Evolutionary conservation across 192 early-diverging fungal genomes (phyloP).

Genomic region (Polychytrium aggregatum): DNA sequence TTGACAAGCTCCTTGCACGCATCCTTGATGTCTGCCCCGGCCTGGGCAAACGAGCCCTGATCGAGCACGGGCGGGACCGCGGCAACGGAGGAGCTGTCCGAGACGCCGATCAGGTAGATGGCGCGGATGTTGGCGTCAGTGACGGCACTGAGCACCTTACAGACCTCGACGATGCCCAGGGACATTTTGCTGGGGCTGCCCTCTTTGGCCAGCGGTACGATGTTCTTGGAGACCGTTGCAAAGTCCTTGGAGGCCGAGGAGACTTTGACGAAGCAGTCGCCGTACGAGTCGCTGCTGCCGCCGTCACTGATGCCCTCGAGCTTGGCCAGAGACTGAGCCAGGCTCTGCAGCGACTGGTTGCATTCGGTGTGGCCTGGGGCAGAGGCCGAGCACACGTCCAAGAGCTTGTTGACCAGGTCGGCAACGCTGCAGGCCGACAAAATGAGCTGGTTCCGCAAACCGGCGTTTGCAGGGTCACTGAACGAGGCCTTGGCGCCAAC

Average conservation of each 20-base stretch:
- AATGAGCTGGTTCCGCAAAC: constrained; percentile 18
- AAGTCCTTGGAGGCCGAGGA: constrained; percentile 12
- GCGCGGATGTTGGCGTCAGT: constrained; percentile 28
- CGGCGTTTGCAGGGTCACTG: constrained; percentile 17
- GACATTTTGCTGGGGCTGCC: constrained; percentile 20
- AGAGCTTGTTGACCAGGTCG: constrained; percentile 20
- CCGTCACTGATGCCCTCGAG: no score
- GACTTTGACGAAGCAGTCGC: constrained; percentile 16
- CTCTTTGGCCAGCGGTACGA: no score
- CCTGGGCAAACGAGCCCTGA: constrained; percentile 10
- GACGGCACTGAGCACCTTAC: constrained; percentile 14
- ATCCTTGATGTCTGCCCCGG: constrained; percentile 21
- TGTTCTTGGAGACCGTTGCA: constrained; percentile 2
- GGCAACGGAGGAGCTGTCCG: constrained; percentile 27
- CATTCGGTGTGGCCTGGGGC: constrained; percentile 37
- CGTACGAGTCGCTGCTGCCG: constrained; percentile 27
- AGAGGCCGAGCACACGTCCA: constrained; percentile 27
- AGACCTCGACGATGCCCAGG: constrained; percentile 12
- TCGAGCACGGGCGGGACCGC: constrained; percentile 25
- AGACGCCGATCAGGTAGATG: constrained; percentile 31
- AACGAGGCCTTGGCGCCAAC: constrained; percentile 11
- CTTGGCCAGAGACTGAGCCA: constrained; percentile 3
- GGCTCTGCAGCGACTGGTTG: constrained; percentile 25
- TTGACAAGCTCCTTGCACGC: constrained; percentile 27
- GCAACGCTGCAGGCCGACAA: constrained; percentile 17